These are phyloP conservation scores for Nectriaceae sp. DNA, from an alignment of 2,329 filamentous ascomycete genomes.

Conservation along the genomic window DNA sequence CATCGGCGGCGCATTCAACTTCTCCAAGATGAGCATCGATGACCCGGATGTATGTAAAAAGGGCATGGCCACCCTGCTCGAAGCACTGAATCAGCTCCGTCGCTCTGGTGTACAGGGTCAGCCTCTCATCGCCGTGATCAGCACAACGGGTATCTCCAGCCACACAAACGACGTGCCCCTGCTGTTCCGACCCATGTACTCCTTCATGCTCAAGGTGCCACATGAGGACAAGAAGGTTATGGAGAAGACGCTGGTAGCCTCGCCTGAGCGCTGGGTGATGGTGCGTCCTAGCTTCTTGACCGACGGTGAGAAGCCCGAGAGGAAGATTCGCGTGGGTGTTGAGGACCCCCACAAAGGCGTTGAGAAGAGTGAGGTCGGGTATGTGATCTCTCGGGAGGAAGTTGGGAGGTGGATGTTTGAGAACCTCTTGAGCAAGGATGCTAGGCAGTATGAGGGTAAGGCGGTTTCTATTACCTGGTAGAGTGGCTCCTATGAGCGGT, in stretches of 20 bases:
- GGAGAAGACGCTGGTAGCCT: conserved; percentile 36
- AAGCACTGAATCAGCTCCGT: conserved; percentile 31
- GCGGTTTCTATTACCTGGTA: conserved; percentile 32
- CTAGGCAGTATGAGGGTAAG: conserved; percentile 28
- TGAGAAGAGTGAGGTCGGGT: conserved; percentile 41
- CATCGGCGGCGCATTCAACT: conserved; percentile 36
- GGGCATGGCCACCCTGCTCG: conserved; percentile 37
- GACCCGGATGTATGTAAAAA: conserved; percentile 44
- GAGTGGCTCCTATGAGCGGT: neutral
- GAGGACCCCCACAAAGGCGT: conserved; percentile 35
- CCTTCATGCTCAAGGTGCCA: conserved; percentile 39
- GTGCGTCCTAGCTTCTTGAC: conserved; percentile 40
- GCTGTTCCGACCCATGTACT: conserved; percentile 46
- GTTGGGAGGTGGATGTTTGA: conserved; percentile 45
- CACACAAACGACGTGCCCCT: conserved; percentile 36
- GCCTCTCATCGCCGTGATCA: conserved; percentile 38
- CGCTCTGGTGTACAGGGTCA: conserved; percentile 19
- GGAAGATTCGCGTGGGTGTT: conserved; percentile 30
- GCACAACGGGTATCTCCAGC: conserved; percentile 43
- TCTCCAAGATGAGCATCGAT: conserved; percentile 30
- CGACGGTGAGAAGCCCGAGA: conserved; percentile 22
- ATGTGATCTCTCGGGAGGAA: conserved; percentile 42
- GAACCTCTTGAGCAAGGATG: conserved; percentile 31
- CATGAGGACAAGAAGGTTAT: conserved; percentile 51
- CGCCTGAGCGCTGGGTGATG: conserved; percentile 35